Conservation (phyloP, 495 filamentous ascomycete genomes). For the Xylaria flabelliformis region DNA sequence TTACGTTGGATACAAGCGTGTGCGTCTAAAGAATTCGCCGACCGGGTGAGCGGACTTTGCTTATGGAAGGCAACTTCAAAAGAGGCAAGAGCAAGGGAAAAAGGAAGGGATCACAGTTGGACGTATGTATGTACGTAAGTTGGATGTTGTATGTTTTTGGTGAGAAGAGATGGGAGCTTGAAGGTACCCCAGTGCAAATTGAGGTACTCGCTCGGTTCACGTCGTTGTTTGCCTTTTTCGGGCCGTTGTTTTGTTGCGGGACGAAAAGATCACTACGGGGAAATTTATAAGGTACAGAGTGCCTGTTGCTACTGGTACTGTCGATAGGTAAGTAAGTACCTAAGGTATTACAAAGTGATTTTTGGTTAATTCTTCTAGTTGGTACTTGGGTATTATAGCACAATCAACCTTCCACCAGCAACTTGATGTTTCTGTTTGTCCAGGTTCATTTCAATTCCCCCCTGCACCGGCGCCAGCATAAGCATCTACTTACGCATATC, state of each 20-base stretch:
- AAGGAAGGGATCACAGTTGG: neutral
- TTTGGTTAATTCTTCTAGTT: neutral
- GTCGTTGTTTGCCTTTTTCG: neutral
- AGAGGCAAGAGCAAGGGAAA: neutral
- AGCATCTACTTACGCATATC: neutral
- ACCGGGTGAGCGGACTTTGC: conserved; percentile 1
- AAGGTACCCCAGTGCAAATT: neutral
- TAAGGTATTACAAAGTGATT: neutral
- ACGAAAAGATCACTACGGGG: neutral
- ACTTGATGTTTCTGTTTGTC: conserved; percentile 7
- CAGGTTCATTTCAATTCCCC: neutral
- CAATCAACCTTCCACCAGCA: neutral
- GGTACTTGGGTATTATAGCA: neutral
- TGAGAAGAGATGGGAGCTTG: conserved; percentile 4
- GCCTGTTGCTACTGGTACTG: neutral
- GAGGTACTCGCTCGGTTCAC: conserved; percentile 4
- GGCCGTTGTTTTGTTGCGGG: neutral
- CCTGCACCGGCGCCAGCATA: conserved; percentile 3
- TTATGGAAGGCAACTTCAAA: neutral
- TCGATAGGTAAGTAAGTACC: no score
- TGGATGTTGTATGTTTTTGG: neutral
- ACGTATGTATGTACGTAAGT: neutral
- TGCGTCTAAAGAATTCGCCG: conserved; percentile 13
- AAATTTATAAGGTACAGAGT: neutral
- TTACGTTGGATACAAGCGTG: conserved; percentile 19